These are phyloP conservation scores for Dalbergia oliveri DNA, from an alignment of 306 rosid genomes.

Conservation along the genomic window DNA sequence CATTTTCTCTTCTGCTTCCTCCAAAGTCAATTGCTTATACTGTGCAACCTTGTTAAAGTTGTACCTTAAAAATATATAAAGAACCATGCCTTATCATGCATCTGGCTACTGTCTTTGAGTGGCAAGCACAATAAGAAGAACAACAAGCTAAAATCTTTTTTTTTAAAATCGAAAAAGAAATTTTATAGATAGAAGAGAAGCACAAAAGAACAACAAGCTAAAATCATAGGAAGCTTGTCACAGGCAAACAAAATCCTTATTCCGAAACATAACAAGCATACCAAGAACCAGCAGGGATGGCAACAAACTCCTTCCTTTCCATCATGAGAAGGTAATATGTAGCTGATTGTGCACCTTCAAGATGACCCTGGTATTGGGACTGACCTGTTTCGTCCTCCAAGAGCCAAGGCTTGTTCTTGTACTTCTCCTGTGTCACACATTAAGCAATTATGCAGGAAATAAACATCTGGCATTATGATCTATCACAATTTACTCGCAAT, in stretches of 20 bases:
- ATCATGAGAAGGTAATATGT: conserved; percentile 74
- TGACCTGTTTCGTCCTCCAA: conserved; percentile 94
- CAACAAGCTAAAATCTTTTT: too few relatives aligned
- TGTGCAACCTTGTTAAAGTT: conserved; percentile 88
- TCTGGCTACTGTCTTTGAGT: conserved; percentile 1
- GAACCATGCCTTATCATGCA: conserved; percentile 11
- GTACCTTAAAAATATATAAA: conserved; percentile 58
- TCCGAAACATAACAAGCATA: conserved; percentile 44
- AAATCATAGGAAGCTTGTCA: not conserved
- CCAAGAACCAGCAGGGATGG: conserved; percentile 97
- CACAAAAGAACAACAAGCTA: not conserved
- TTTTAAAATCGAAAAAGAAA: not conserved
- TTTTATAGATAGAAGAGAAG: too few relatives aligned
- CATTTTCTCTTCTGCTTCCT: conserved; percentile 97
- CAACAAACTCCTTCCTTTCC: conserved; percentile 89
- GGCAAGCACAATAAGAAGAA: not conserved
- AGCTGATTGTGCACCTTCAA: conserved; percentile 87
- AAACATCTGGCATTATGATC: not conserved
- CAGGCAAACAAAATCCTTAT: not conserved
- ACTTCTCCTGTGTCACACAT: conserved; percentile 68
- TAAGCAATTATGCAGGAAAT: conserved; percentile 24
- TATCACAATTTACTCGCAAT: conserved; percentile 22
- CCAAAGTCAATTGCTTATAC: conserved; percentile 81
- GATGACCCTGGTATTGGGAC: conserved; percentile 79
- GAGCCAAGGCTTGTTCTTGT: conserved; percentile 89